phyloP scores from a whole-genome alignment of 257 asterid genomes.

The Fraxinus americana region DNA sequence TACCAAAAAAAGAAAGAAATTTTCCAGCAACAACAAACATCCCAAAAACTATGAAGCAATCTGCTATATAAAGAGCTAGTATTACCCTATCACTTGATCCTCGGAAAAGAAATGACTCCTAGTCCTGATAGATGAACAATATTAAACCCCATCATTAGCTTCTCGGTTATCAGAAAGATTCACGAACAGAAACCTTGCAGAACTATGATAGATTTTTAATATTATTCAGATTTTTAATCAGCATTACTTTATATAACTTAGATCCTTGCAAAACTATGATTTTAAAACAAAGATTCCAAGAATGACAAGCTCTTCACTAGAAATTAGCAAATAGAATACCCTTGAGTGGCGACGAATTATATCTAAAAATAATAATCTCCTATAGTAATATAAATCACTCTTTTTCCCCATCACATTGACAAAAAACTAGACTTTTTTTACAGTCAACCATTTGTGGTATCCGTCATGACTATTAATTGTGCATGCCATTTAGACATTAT shows the following conservation, averaged over 20 bases:
- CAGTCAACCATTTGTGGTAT: background rate
- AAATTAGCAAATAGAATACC: background rate
- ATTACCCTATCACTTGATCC: background rate
- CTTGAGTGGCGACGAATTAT: background rate
- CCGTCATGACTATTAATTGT: background rate
- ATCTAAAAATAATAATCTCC: slow-evolving; percentile 1
- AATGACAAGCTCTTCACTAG: background rate
- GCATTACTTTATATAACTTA: slow-evolving; percentile 7
- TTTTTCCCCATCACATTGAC: background rate
- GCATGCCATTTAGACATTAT: background rate
- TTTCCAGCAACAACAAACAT: background rate
- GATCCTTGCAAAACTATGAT: background rate
- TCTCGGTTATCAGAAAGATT: background rate
- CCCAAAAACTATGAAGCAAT: slow-evolving; percentile 7
- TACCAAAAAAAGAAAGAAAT: background rate
- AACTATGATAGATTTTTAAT: background rate
- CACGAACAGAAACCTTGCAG: background rate
- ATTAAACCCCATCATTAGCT: background rate
- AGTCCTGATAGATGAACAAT: background rate
- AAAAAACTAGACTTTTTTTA: background rate
- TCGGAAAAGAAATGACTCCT: slow-evolving; percentile 4
- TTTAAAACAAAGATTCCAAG: background rate
- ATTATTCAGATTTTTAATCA: slow-evolving; percentile 6
- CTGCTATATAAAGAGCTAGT: slow-evolving; percentile 4
- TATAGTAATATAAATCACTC: background rate